Conservation (phyloP, 2,329 filamentous ascomycete species). For the Xylaria sp. region DNA sequence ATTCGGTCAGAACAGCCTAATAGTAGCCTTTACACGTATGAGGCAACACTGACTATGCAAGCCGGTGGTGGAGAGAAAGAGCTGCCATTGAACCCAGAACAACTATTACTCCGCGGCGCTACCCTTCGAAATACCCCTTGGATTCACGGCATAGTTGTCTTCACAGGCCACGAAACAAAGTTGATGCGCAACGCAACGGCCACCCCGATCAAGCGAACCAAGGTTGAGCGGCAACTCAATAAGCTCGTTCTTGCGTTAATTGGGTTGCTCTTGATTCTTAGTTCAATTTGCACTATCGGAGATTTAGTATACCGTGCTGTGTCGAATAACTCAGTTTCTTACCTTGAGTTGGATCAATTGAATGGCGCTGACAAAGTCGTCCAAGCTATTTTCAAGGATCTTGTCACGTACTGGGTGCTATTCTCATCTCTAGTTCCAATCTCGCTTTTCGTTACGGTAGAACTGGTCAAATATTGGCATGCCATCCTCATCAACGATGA, state of each 20-base stretch:
- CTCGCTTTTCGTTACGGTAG: conserved; percentile 96
- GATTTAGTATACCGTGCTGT: conserved; percentile 83
- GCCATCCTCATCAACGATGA: conserved; percentile 98
- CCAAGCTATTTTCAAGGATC: conserved; percentile 88
- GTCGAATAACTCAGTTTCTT: conserved; percentile 70
- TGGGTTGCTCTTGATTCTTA: conserved; percentile 82
- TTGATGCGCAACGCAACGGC: conserved; percentile 98
- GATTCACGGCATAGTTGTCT: conserved; percentile 96
- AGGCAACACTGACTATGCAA: conserved; percentile 92
- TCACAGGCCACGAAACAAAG: conserved; percentile 98
- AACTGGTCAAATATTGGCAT: conserved; percentile 97
- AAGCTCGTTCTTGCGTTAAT: conserved; percentile 91
- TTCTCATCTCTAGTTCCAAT: conserved; percentile 98
- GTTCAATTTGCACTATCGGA: conserved; percentile 89
- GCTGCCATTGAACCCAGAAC: conserved; percentile 87
- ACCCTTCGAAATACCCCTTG: conserved; percentile 96
- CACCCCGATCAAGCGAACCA: conserved; percentile 96
- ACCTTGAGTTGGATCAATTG: conserved; percentile 74
- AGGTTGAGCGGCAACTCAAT: conserved; percentile 94
- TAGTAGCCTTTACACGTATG: conserved; percentile 97
- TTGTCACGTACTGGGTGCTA: conserved; percentile 98
- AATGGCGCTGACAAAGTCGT: conserved; percentile 66
- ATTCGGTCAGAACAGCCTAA: conserved; percentile 97
- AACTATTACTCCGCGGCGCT: conserved; percentile 90
- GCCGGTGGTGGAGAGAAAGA: conserved; percentile 93